Conservation (phyloP, 352 stramenopile genomes). For the Globisporangium apiculatum region DNA sequence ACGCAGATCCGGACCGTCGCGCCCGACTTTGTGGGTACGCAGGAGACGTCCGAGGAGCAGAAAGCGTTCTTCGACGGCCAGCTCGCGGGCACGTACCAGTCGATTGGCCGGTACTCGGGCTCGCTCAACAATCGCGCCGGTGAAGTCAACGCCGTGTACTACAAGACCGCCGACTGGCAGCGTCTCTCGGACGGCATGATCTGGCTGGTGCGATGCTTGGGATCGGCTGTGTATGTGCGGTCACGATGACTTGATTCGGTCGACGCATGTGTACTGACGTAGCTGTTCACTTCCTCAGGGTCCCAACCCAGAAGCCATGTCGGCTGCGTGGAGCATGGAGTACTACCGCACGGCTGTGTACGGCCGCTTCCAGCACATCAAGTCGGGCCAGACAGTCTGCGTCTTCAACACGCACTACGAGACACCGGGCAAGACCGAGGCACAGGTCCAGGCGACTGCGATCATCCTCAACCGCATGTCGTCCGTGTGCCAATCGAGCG, state of each 20-base stretch:
- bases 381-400: constrained; percentile 50
- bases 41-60: constrained; percentile 73
- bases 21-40: constrained; percentile 70
- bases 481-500: constrained; percentile 37
- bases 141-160: constrained; percentile 64
- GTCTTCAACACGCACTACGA: constrained; percentile 82
- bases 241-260: too few species aligned
- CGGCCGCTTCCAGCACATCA: constrained; percentile 64
- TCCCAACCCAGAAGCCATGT: constrained; percentile 40
- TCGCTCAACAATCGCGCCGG: constrained; percentile 48
- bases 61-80: constrained; percentile 51
- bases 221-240: background rate
- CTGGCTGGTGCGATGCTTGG: constrained; percentile 32
- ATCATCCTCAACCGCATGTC: constrained; percentile 53
- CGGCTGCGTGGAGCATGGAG: constrained; percentile 49
- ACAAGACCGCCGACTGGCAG: constrained; percentile 47
- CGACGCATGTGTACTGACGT: too few species aligned
- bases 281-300: background rate
- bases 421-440: constrained; percentile 65
- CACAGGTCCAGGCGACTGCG: constrained; percentile 51
- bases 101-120: constrained; percentile 49
- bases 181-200: constrained; percentile 54
- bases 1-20: constrained; percentile 43
- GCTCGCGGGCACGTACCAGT: constrained; percentile 45
- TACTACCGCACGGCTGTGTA: constrained; percentile 72